These are phyloP conservation scores for Aspergillus sp. DNA, from an alignment of 2,329 filamentous ascomycete genomes.

Conservation along the genomic window DNA sequence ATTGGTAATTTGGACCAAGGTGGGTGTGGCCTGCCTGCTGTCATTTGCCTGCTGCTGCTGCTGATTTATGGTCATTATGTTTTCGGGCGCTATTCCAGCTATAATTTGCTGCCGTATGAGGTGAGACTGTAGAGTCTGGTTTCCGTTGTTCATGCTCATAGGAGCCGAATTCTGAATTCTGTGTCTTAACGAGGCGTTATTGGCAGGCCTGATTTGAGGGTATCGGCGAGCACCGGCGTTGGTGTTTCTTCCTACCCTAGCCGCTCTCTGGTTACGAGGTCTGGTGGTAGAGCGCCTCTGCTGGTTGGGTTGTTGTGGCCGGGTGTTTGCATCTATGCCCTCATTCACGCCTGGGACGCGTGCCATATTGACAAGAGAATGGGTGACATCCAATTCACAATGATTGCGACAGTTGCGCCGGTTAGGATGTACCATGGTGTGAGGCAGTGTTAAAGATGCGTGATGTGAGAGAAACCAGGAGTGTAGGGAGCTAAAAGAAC, in stretches of 20 bases:
- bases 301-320: background rate
- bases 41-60: background rate
- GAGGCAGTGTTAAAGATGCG: too few species aligned
- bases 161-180: background rate
- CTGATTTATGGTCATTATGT: slow-evolving; percentile 22
- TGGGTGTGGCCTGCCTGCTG: slow-evolving; percentile 4
- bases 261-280: background rate
- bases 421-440: background rate
- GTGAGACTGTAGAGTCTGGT: slow-evolving; percentile 23
- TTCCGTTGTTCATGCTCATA: background rate
- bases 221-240: background rate
- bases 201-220: too few species aligned
- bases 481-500: too few species aligned
- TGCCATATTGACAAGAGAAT: background rate
- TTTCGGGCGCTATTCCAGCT: slow-evolving; percentile 25
- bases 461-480: too few species aligned
- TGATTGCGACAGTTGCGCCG: background rate
- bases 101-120: slow-evolving; percentile 31
- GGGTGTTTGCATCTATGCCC: background rate
- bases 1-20: slow-evolving; percentile 22
- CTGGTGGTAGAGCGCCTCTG: background rate
- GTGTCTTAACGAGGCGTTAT: too few species aligned
- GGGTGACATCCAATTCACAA: background rate
- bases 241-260: background rate
- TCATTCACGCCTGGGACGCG: background rate